These are phyloP conservation scores for Epichloe brachyelytri DNA, from an alignment of 2,329 filamentous ascomycete species.

Conservation along the genomic window DNA sequence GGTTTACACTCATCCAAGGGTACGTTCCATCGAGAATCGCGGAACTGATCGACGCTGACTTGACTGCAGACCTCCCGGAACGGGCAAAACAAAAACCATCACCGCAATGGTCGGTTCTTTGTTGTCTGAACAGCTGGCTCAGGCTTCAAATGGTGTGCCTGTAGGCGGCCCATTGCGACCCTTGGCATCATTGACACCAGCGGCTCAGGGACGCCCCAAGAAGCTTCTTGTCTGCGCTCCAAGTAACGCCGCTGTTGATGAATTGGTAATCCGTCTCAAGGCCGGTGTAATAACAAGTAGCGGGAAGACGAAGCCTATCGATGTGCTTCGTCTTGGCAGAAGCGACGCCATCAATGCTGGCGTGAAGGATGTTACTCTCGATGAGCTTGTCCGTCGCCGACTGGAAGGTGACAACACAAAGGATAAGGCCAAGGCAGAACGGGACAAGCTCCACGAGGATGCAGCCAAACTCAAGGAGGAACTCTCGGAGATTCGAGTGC, in stretches of 20 bases:
- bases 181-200: slow-evolving; percentile 8
- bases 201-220: slow-evolving; percentile 37
- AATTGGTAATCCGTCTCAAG: slow-evolving; percentile 86
- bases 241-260: slow-evolving; percentile 95
- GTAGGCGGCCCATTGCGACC: slow-evolving; percentile 19
- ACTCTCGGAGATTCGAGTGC: slow-evolving; percentile 56
- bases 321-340: slow-evolving; percentile 78
- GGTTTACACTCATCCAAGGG: slow-evolving; percentile 92
- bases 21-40: slow-evolving; percentile 23
- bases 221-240: slow-evolving; percentile 96
- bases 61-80: slow-evolving; percentile 63
- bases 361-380: slow-evolving; percentile 83
- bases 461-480: slow-evolving; percentile 62
- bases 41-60: slow-evolving; percentile 16
- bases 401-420: slow-evolving; percentile 49
- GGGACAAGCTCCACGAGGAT: slow-evolving; percentile 49
- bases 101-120: slow-evolving; percentile 89
- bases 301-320: slow-evolving; percentile 63
- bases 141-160: slow-evolving; percentile 19
- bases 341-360: slow-evolving; percentile 84
- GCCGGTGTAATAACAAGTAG: slow-evolving; percentile 66
- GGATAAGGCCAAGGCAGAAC: slow-evolving; percentile 40
- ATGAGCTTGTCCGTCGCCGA: slow-evolving; percentile 72
- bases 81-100: slow-evolving; percentile 97
- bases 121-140: slow-evolving; percentile 24